phyloP scores from a whole-genome alignment of 805 yeast genomes.

The Candida endomychidarum region DNA sequence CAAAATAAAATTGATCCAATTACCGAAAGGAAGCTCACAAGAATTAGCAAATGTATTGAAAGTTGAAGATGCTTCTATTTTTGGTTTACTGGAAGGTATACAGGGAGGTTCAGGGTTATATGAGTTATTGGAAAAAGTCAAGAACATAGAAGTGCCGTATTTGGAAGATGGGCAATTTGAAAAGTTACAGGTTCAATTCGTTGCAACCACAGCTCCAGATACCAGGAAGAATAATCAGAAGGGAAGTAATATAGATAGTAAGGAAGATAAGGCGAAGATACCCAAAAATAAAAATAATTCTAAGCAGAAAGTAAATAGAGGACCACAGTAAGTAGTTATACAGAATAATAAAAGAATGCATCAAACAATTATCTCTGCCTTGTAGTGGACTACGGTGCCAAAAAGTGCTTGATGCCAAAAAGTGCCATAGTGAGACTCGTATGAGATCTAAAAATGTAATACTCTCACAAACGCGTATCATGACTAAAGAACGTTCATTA shows the following conservation, averaged over 20 bases:
- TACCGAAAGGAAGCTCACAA: constrained; percentile 48
- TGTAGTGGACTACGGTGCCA: no score
- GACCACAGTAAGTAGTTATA: no score
- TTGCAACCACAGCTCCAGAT: constrained; percentile 49
- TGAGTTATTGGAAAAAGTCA: constrained; percentile 29
- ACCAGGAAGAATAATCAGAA: constrained; percentile 12
- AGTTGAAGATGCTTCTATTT: constrained; percentile 27
- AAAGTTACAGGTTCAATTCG: constrained; percentile 40
- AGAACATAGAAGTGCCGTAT: constrained; percentile 48
- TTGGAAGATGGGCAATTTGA: constrained; percentile 25
- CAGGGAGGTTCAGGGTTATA: constrained; percentile 29
- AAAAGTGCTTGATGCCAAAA: no score
- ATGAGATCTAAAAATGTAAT: background rate
- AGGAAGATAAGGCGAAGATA: background rate
- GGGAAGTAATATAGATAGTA: background rate
- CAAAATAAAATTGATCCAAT: constrained; percentile 56
- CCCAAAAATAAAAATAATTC: background rate
- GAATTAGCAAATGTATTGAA: constrained; percentile 31
- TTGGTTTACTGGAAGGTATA: constrained; percentile 33
- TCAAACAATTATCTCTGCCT: no score
- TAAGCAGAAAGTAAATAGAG: no score
- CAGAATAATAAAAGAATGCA: background rate
- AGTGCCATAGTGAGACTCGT: constrained; percentile 4
- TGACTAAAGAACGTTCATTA: constrained; percentile 13
- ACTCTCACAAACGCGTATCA: constrained; percentile 4